Evolutionary conservation across 106 monocot species (phyloP).

Genomic region (Dendrobium nobile): DNA sequence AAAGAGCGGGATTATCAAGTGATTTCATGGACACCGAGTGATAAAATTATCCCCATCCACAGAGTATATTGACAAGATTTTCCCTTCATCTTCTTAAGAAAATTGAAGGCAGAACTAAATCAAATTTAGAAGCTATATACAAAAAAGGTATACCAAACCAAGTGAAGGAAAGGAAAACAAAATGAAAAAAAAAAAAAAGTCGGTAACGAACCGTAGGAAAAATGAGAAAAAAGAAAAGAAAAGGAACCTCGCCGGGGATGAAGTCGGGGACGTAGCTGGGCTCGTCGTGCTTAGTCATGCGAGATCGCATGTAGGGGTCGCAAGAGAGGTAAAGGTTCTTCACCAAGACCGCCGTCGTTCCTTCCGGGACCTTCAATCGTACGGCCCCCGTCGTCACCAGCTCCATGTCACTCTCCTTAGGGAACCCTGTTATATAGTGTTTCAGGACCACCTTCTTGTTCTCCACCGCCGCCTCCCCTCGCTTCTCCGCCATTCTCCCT

Average conservation of each 20-base stretch:
- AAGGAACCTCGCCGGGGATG: conserved; percentile 47
- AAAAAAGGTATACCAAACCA: no score
- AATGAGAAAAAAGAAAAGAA: neutral
- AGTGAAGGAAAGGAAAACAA: neutral
- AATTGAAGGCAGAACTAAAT: no score
- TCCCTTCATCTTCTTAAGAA: no score
- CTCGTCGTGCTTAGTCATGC: conserved; percentile 49
- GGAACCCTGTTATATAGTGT: conserved; percentile 25
- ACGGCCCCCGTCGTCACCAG: conserved; percentile 12
- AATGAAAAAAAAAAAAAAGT: neutral
- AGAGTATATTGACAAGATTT: no score
- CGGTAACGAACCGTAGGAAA: neutral
- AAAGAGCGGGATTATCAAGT: no score
- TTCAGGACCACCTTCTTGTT: conserved; percentile 42
- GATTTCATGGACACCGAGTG: no score
- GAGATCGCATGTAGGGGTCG: conserved; percentile 63
- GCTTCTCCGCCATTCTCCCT: conserved; percentile 3
- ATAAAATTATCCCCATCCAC: no score
- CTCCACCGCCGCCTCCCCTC: neutral
- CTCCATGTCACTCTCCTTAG: conserved; percentile 38
- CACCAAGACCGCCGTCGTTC: conserved; percentile 37
- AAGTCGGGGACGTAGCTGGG: conserved; percentile 55
- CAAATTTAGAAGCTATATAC: no score
- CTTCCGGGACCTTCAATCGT: conserved; percentile 14
- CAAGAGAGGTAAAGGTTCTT: conserved; percentile 78